Evolutionary conservation across 1,284 basidiomycete genomes (phyloP).

Genomic region (Austroboletus novae-zelandiae): DNA sequence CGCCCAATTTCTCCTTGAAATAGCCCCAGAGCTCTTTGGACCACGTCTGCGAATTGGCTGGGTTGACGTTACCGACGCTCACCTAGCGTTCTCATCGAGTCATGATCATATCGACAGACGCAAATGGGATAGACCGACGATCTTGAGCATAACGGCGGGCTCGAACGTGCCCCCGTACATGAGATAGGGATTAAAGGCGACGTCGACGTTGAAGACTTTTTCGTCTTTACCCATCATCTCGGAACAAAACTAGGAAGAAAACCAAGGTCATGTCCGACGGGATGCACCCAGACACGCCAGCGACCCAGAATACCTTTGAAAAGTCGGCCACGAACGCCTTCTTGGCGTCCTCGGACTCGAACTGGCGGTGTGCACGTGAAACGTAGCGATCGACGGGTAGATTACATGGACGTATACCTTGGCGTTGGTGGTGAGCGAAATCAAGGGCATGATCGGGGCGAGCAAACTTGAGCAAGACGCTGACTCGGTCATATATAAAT

Average conservation of each 20-base stretch:
- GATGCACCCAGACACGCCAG: background rate
- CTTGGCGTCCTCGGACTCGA: slow-evolving; percentile 18
- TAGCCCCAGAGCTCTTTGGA: slow-evolving; percentile 54
- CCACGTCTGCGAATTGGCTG: slow-evolving; percentile 48
- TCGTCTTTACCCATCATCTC: slow-evolving; percentile 52
- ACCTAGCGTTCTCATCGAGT: slow-evolving; percentile 34
- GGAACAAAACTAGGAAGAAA: slow-evolving; percentile 36
- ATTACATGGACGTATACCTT: slow-evolving; percentile 7
- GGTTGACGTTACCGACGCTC: slow-evolving; percentile 54
- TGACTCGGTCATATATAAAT: too few relatives aligned
- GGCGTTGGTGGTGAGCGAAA: slow-evolving; percentile 17
- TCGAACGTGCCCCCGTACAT: slow-evolving; percentile 61
- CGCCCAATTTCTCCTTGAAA: slow-evolving; percentile 51
- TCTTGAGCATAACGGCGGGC: slow-evolving; percentile 54
- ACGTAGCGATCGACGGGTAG: background rate
- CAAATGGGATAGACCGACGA: slow-evolving; percentile 43
- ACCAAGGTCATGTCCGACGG: background rate
- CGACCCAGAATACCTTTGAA: slow-evolving; percentile 37
- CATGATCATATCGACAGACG: background rate
- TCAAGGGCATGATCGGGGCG: slow-evolving; percentile 16
- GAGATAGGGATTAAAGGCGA: slow-evolving; percentile 55
- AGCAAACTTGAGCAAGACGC: too few relatives aligned
- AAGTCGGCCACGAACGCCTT: slow-evolving; percentile 58
- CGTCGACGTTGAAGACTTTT: slow-evolving; percentile 47
- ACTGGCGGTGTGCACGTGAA: background rate